A percentile compares a stretch with the other conserved stretches of the same genome.
phyloP scores from a whole-genome alignment of 2,329 filamentous ascomycete species.

The Dothistroma pini region DNA sequence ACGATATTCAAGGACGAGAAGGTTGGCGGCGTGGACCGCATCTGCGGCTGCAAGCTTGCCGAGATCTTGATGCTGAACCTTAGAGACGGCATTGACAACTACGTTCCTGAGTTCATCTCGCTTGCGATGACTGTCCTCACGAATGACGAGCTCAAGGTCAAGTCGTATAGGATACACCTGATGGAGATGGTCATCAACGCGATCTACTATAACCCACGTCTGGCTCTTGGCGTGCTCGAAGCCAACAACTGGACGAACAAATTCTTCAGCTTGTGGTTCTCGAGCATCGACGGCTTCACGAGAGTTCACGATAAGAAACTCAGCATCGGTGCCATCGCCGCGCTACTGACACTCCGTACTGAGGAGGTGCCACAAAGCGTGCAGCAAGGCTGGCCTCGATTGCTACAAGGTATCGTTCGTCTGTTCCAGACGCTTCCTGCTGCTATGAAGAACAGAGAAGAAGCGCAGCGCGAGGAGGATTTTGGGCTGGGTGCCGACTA shows the following conservation, averaged over 20 bases:
- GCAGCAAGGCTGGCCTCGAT: slow-evolving; percentile 88
- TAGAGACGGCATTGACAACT: slow-evolving; percentile 80
- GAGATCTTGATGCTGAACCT: slow-evolving; percentile 97
- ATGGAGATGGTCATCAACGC: slow-evolving; percentile 99
- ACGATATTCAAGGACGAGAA: slow-evolving; percentile 93
- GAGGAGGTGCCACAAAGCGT: slow-evolving; percentile 88
- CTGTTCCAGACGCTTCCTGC: slow-evolving; percentile 88
- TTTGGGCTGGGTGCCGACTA: slow-evolving; percentile 74
- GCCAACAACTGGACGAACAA: slow-evolving; percentile 93
- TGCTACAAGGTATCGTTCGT: slow-evolving; percentile 82
- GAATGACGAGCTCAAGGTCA: slow-evolving; percentile 75
- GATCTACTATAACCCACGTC: slow-evolving; percentile 91
- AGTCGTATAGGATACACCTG: slow-evolving; percentile 89
- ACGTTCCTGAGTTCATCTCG: slow-evolving; percentile 81
- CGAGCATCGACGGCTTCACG: slow-evolving; percentile 87
- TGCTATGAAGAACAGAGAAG: slow-evolving; percentile 87
- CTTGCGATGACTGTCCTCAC: slow-evolving; percentile 82
- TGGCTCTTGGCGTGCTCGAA: slow-evolving; percentile 85
- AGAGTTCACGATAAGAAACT: slow-evolving; percentile 98
- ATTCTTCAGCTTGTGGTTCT: slow-evolving; percentile 98
- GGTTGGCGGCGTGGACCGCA: slow-evolving; percentile 87
- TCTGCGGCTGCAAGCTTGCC: slow-evolving; percentile 95
- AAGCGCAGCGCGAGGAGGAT: slow-evolving; percentile 80
- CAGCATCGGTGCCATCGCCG: slow-evolving; percentile 87
- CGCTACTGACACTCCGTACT: slow-evolving; percentile 73